A percentile compares a stretch with the other conserved stretches of the same genome.
These are phyloP conservation scores for Elsinoe ampelina DNA, from an alignment of 2,329 filamentous ascomycete genomes.

Conservation along the genomic window DNA sequence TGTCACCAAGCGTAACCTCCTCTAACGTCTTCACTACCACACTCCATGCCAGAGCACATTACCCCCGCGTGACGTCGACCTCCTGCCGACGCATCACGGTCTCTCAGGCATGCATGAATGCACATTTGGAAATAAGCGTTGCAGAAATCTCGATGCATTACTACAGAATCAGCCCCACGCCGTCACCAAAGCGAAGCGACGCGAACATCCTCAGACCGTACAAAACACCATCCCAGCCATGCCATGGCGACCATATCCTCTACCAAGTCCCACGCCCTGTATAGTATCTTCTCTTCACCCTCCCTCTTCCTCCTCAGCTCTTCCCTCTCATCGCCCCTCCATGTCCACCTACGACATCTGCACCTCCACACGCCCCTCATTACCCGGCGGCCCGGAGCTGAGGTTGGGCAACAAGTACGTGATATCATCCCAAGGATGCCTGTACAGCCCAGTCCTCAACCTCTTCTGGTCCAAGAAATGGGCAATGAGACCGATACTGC, in stretches of 20 bases:
- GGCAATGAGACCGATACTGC: slow-evolving; percentile 97
- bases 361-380: slow-evolving; percentile 84
- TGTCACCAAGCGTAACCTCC: too few relatives aligned
- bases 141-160: slow-evolving; percentile 10
- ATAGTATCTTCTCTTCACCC: background rate
- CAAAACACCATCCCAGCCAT: slow-evolving; percentile 4
- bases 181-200: background rate
- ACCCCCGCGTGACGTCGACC: too few relatives aligned
- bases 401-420: slow-evolving; percentile 86
- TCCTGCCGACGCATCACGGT: too few relatives aligned
- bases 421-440: slow-evolving; percentile 96
- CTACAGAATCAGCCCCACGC: background rate
- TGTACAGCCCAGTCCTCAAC: slow-evolving; percentile 94
- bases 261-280: background rate
- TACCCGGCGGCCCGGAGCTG: slow-evolving; percentile 58
- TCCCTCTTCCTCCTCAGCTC: background rate
- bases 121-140: background rate
- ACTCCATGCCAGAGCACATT: too few relatives aligned
- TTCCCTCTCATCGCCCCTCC: background rate
- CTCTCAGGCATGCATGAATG: too few relatives aligned
- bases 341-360: slow-evolving; percentile 46
- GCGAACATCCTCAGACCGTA: background rate
- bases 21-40: too few relatives aligned
- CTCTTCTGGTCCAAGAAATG: slow-evolving; percentile 99
- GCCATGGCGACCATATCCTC: background rate